Conservation (phyloP, 1,139 yeast genomes). For the Diutina catenulata region DNA sequence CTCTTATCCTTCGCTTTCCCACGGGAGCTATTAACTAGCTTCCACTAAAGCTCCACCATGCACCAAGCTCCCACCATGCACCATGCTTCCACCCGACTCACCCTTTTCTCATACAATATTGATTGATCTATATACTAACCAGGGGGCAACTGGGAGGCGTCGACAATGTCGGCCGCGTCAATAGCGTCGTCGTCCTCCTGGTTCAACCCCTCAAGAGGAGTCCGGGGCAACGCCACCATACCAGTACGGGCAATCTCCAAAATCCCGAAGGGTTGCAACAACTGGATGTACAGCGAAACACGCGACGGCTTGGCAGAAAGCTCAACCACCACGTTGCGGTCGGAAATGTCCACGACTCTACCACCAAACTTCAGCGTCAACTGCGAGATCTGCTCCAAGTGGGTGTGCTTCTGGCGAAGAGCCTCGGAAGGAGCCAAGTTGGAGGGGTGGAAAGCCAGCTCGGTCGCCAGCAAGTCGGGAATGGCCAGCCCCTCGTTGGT, state of each 20-base stretch:
- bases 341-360: conserved; percentile 81
- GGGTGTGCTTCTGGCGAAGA: conserved; percentile 84
- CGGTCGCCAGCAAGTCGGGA: conserved; percentile 39
- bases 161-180: conserved; percentile 62
- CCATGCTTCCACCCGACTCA: no score
- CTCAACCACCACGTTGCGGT: conserved; percentile 89
- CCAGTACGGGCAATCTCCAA: conserved; percentile 96
- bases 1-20: no score
- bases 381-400: conserved; percentile 72
- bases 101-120: no score
- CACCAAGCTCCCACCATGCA: no score
- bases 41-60: no score
- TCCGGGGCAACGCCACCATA: conserved; percentile 97
- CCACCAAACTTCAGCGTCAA: conserved; percentile 87
- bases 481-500: conserved; percentile 25
- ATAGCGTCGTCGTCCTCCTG: conserved; percentile 37
- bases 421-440: conserved; percentile 88
- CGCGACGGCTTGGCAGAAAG: conserved; percentile 89
- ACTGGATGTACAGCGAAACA: conserved; percentile 72
- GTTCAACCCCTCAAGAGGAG: conserved; percentile 53
- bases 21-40: no score
- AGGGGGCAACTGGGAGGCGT: conserved; percentile 82
- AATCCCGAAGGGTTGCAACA: conserved; percentile 91
- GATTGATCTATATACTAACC: conserved; percentile 41
- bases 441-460: conserved; percentile 69